phyloP scores from a whole-genome alignment of 2,329 filamentous ascomycete genomes.

The Fusarium sp. region DNA sequence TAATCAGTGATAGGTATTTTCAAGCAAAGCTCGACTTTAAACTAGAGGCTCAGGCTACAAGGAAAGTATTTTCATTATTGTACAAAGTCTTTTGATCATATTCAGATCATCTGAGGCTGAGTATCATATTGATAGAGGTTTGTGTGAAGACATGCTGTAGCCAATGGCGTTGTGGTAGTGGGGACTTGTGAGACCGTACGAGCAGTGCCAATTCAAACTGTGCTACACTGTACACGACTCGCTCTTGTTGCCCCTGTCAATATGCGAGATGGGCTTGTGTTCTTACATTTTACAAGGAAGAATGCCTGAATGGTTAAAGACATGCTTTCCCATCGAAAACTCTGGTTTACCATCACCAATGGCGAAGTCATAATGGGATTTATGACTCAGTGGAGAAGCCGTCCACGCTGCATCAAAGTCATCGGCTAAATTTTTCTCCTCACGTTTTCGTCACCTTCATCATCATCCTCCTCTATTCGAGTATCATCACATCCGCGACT shows the following conservation, averaged over 20 bases:
- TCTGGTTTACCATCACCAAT: not conserved
- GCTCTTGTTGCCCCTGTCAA: constrained; percentile 15
- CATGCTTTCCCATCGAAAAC: not conserved
- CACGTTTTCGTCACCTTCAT: constrained; percentile 31
- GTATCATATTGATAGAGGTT: not conserved
- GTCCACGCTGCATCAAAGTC: constrained; percentile 23
- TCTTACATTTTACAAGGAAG: not conserved
- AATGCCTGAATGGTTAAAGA: constrained; percentile 2
- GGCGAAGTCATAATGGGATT: constrained; percentile 6
- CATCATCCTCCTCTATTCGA: constrained; percentile 5
- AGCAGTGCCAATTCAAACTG: not conserved
- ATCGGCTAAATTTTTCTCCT: constrained; percentile 41
- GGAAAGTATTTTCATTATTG: no score
- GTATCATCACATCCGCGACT: constrained; percentile 6
- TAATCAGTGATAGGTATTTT: not conserved
- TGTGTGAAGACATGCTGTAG: not conserved
- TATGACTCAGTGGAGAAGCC: constrained; percentile 40
- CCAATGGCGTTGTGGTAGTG: not conserved
- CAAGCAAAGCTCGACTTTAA: not conserved
- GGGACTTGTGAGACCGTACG: constrained; percentile 1
- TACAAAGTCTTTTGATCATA: not conserved
- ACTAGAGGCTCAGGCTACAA: not conserved
- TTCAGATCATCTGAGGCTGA: not conserved
- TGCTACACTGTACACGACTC: constrained; percentile 12
- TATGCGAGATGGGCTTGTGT: constrained; percentile 6